These are phyloP conservation scores for Mimosa pudica DNA, from an alignment of 306 rosid genomes.

Conservation along the genomic window DNA sequence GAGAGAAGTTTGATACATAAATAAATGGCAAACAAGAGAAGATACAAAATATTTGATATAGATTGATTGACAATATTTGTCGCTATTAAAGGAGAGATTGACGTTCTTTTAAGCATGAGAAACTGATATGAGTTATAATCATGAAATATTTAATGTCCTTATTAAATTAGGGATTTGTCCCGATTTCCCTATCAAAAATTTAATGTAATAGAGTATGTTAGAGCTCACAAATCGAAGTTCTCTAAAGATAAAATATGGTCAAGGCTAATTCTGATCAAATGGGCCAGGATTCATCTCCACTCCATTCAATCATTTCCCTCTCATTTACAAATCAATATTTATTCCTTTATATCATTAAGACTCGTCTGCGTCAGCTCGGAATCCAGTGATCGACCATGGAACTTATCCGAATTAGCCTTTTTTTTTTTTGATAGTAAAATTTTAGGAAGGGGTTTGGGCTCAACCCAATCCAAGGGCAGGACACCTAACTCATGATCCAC, in stretches of 20 bases:
- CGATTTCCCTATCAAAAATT: not conserved
- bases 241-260: not conserved
- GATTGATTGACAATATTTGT: not conserved
- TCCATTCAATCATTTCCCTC: not conserved
- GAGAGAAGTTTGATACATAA: too few relatives aligned
- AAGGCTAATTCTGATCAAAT: not conserved
- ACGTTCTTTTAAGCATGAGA: not conserved
- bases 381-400: too few relatives aligned
- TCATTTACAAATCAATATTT: not conserved
- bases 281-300: not conserved
- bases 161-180: not conserved
- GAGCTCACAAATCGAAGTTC: not conserved
- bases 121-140: not conserved
- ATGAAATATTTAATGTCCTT: not conserved
- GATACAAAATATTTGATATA: not conserved
- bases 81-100: constrained; percentile 8
- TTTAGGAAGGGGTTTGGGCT: too few relatives aligned
- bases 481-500: too few relatives aligned
- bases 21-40: not conserved
- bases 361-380: too few relatives aligned
- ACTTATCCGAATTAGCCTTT: too few relatives aligned
- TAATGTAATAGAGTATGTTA: not conserved
- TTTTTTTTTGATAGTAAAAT: too few relatives aligned
- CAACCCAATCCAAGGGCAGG: too few relatives aligned
- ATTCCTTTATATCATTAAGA: too few relatives aligned